These are phyloP conservation scores for Selaginella moellendorffii DNA, from an alignment of 75 land plant species.

Conservation along the genomic window DNA sequence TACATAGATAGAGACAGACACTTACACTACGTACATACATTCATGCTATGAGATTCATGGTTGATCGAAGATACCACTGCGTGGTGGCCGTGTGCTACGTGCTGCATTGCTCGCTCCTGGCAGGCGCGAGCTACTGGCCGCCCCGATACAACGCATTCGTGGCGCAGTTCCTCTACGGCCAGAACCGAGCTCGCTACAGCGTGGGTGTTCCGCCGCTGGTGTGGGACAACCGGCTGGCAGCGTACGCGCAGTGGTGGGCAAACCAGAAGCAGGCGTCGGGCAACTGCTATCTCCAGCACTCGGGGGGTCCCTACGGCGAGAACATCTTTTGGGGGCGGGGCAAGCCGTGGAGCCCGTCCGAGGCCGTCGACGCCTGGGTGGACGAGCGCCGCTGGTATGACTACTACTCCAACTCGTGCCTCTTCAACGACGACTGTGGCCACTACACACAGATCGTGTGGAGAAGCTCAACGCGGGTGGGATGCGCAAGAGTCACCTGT, in stretches of 20 bases:
- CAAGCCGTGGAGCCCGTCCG: constrained; percentile 18
- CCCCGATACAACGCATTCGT: too few relatives aligned
- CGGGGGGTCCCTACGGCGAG: constrained; percentile 46
- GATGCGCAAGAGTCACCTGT: constrained; percentile 36
- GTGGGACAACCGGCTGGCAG: constrained; percentile 40
- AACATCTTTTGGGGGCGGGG: constrained; percentile 27
- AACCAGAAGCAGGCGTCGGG: constrained; percentile 17
- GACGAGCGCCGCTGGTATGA: constrained; percentile 20
- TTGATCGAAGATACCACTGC: too few relatives aligned
- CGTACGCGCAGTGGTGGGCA: constrained; percentile 63
- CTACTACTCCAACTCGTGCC: too few relatives aligned
- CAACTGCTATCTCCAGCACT: constrained; percentile 48
- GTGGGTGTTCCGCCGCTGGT: constrained; percentile 39
- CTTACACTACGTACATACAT: too few relatives aligned
- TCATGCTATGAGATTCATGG: too few relatives aligned
- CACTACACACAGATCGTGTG: too few relatives aligned
- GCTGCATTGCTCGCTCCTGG: too few relatives aligned
- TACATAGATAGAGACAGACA: too few relatives aligned
- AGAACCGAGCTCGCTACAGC: constrained; percentile 40
- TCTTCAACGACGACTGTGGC: too few relatives aligned
- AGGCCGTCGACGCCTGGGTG: constrained; percentile 25
- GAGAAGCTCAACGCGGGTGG: constrained; percentile 19
- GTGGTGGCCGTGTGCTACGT: too few relatives aligned
- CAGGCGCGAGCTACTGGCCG: too few relatives aligned
- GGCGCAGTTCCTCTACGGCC: constrained; percentile 37